Conservation (phyloP, 805 yeast genomes). For the Lachancea fermentati region DNA sequence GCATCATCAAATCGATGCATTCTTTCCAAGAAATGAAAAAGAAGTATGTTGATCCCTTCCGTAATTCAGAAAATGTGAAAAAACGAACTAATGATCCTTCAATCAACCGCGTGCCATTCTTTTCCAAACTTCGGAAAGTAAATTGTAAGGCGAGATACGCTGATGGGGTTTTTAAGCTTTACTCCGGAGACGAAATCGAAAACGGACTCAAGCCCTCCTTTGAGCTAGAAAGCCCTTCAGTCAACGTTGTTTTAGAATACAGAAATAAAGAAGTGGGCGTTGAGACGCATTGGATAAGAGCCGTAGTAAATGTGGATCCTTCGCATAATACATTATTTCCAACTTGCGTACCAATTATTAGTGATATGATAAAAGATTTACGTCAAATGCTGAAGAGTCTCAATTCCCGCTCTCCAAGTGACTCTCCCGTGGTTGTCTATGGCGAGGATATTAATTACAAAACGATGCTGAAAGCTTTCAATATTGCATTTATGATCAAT, state of each 20-base stretch:
- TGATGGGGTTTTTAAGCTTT: conserved; percentile 55
- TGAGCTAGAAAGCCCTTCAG: conserved; percentile 69
- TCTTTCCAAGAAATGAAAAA: conserved; percentile 35
- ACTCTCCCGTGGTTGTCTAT: conserved; percentile 9
- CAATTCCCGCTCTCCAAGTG: conserved; percentile 12
- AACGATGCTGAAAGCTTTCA: conserved; percentile 47
- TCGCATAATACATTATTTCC: conserved; percentile 70
- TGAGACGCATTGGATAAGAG: conserved; percentile 27
- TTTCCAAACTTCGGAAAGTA: conserved; percentile 34
- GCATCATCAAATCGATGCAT: conserved; percentile 42
- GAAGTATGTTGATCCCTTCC: conserved; percentile 3
- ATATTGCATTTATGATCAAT: conserved; percentile 54
- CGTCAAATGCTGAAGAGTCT: conserved; percentile 41
- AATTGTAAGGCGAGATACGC: conserved; percentile 54
- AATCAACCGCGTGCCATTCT: conserved; percentile 15
- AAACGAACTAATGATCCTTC: conserved; percentile 6
- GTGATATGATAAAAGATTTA: conserved; percentile 49
- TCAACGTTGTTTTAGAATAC: conserved; percentile 53
- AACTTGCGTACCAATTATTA: conserved; percentile 70
- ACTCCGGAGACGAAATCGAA: conserved; percentile 36
- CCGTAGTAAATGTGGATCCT: conserved; percentile 33
- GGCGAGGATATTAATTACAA: conserved; percentile 27
- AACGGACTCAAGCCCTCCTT: conserved; percentile 43
- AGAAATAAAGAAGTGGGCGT: conserved; percentile 13
- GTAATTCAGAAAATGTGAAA: conserved; percentile 6